Evolutionary conservation across 441 rosid species (phyloP), one percentile per base, ranked within the genome.

Genomic region (Jatropha multifida): DNA sequence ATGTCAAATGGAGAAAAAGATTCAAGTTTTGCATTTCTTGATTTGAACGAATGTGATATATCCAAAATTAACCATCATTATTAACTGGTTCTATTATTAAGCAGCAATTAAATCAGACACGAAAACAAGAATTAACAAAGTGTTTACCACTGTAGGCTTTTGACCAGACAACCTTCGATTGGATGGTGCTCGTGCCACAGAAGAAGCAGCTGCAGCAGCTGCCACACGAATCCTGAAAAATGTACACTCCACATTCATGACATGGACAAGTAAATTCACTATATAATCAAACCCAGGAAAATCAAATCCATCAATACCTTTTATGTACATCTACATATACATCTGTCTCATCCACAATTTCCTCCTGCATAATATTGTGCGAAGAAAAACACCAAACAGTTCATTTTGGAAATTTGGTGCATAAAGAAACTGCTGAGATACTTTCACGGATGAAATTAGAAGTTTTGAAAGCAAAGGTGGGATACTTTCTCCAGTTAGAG

Each of bases 281-380:
- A 49, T 23, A 48, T 65, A 37, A 55, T n/a, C 52, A 20, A 58
- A 51, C 4, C 17, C 48, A 20, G 27, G 40, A 17, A 62, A 32
- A 38, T 59, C 58, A 11, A 58, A 49, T 66, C 38, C 27, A 7
- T 54, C 12, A 10, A 0, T 76, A 94, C 97, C 97, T 94, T 88
- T 88, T 94, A 84, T 94, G 97, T 20, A 94, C 97, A 78, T 92
- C 98, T 48, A 92, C 88, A 76, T 91, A 92, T 79, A 90, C 99
- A 86, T 94, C 97, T 38, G 99, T 94, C 87, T 94, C 99, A 77
- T 94, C 99, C 66, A 94, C 98, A 81, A 94, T 94, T 82, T 94
- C 97, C 84, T 93, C 97, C 86, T 93, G 96, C 83, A 72, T 52
- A 18, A 61, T 74, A 15, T 23, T 40, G 44, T 18, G 59, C n/a